Percentiles rank a stretch among this genome's conserved stretches.
phyloP scores from a whole-genome alignment of 202 grass and related monocot species.

The Bolboschoenoplectus hybrid region DNA sequence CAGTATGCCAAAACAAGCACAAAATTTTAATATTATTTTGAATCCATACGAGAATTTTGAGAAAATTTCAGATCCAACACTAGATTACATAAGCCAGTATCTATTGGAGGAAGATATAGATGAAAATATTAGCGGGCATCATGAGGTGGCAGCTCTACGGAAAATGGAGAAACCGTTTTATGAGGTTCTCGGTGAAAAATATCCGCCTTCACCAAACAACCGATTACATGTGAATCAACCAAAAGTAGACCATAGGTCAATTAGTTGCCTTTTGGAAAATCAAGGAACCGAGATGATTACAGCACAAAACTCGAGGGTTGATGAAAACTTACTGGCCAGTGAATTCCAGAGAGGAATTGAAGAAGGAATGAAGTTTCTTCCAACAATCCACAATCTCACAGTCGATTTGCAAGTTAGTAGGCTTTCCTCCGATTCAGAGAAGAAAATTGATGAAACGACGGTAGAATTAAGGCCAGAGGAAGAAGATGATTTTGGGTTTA shows the following conservation, averaged over 20 bases:
- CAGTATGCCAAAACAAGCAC: not conserved
- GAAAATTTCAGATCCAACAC: conserved; percentile 42
- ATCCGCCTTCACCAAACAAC: not conserved
- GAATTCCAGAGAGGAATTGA: conserved; percentile 18
- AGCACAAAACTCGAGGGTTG: not conserved
- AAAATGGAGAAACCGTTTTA: conserved; percentile 34
- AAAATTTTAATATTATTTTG: not conserved
- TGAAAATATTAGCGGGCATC: conserved; percentile 8
- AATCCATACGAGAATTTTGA: not conserved
- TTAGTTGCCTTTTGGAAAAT: not conserved
- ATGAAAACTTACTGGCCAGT: conserved; percentile 9
- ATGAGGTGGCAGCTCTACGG: not conserved
- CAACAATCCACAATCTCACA: conserved; percentile 25
- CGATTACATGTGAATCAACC: too few relatives aligned
- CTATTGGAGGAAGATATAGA: conserved; percentile 29
- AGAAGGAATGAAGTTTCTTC: conserved; percentile 29
- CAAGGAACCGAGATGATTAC: not conserved
- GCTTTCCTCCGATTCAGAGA: not conserved
- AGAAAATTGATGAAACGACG: not conserved
- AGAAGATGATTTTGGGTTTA: not conserved
- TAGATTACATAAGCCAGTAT: conserved; percentile 27
- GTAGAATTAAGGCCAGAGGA: not conserved
- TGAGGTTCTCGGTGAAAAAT: conserved; percentile 5
- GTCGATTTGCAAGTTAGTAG: conserved; percentile 13
- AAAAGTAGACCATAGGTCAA: not conserved